Base-by-base conservation (phyloP, 2,329 filamentous ascomycete genomes). In the Penicillium sp. region DNA sequence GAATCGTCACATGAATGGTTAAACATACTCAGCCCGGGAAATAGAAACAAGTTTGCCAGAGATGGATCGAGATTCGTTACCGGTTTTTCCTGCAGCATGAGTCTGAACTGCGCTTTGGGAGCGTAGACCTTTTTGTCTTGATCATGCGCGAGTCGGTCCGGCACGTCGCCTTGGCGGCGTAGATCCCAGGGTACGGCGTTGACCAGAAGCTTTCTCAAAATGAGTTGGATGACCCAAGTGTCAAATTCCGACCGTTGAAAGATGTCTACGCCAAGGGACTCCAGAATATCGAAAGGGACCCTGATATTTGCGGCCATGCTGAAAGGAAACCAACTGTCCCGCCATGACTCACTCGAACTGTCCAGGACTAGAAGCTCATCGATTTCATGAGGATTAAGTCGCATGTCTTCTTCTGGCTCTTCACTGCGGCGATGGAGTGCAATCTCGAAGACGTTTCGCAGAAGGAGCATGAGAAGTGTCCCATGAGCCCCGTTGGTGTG, bases 261-360 rank as follows among this genome's bases (percentile, higher is more conserved):
- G 12, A 69, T 68, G 37, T 70, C 59, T 6, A 70, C 64, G 2
- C 67, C 67, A 11, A 70, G 56, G 9, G 50, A 51, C 28, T 59
- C 53, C 11, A 69, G 53, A 13, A 69, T 69, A 45, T 68, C 60
- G 39, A 68, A 68, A 0, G 67, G 66, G 3, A 69, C 61, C n/a
- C 56, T 56, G 32, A 70, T 65, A 46, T 70, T 70, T 11, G 60
- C 66, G 2, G 61, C 54, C 25, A 62, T 57, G 5, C 60, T 64
- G 41, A 70, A 69, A 5, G 66, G 66, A 29, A 69, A 64, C 38
- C 45, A 48, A 28, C 24, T 56, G 1, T 49, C 28, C 9, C 40
- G 25, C 48, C 58, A 52, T 8, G 54, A 46, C 5, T 49, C 33
- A 9, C 50, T 43, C 13, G 52, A 54, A 36, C 43, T 44, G 24